Evolutionary conservation across 768 basidiomycete species (phyloP).

Genomic region (Daedaleopsis sinensis): DNA sequence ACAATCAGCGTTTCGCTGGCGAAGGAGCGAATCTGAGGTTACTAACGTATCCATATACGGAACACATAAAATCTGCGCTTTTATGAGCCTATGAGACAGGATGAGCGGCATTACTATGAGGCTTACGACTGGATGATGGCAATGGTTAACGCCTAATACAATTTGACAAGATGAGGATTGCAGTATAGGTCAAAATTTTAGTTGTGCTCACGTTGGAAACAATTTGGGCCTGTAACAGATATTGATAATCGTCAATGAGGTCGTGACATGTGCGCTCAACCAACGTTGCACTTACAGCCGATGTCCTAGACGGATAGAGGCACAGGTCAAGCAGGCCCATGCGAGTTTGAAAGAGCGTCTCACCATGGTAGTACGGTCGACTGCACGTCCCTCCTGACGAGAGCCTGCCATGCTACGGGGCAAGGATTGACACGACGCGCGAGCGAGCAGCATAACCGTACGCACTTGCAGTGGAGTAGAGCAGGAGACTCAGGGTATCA

Average conservation of each 20-base stretch:
- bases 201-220: background rate
- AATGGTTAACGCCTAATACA: constrained; percentile 8
- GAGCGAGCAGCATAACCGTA: no score
- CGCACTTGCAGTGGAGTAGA: constrained; percentile 11
- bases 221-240: constrained; percentile 3
- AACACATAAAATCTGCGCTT: constrained; percentile 11
- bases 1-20: background rate
- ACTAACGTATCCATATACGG: constrained; percentile 18
- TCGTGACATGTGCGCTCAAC: background rate
- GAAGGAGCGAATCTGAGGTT: background rate
- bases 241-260: background rate
- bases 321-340: background rate
- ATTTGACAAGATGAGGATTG: no score
- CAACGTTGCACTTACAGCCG: constrained; percentile 1
- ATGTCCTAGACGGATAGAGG: constrained; percentile 3
- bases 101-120: no score
- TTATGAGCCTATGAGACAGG: background rate
- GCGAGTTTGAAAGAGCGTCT: background rate
- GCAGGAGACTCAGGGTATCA: constrained; percentile 5
- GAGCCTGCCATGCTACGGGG: constrained; percentile 8
- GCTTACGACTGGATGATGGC: constrained; percentile 11
- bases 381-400: constrained; percentile 4
- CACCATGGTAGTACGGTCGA: constrained; percentile 13
- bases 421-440: background rate
- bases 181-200: background rate